Percentiles rank a stretch among this genome's conserved stretches.
Conservation (phyloP, 768 basidiomycete species). For the Amanita subjunquillea region DNA sequence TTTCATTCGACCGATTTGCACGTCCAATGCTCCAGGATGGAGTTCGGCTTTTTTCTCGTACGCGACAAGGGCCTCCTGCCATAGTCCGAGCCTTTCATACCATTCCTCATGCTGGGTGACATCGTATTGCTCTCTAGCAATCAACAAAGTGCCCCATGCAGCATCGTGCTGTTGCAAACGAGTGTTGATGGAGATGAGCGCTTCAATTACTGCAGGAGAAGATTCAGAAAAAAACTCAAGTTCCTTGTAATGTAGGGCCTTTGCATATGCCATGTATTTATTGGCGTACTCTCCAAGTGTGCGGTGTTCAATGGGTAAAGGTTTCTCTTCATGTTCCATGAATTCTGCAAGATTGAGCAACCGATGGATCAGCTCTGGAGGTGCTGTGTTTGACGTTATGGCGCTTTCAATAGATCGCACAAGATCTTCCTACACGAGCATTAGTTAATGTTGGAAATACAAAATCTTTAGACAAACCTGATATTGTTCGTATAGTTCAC, state of each 20-base stretch:
- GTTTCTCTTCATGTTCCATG: conserved; percentile 98
- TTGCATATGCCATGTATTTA: conserved; percentile 91
- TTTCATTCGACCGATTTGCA: conserved; percentile 87
- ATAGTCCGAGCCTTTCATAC: conserved; percentile 93
- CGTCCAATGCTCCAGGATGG: conserved; percentile 69
- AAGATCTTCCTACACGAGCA: conserved; percentile 68
- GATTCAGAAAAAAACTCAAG: conserved; percentile 92
- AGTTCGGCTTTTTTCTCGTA: conserved; percentile 71
- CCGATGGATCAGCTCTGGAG: conserved; percentile 84
- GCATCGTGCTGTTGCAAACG: conserved; percentile 95
- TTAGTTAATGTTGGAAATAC: neutral
- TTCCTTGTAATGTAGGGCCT: conserved; percentile 97
- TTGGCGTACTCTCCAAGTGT: conserved; percentile 91
- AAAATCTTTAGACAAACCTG: conserved; percentile 46
- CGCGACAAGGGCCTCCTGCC: conserved; percentile 86
- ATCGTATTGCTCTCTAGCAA: conserved; percentile 84
- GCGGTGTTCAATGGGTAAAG: conserved; percentile 86
- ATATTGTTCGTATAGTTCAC: conserved; percentile 90
- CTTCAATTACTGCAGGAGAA: conserved; percentile 84
- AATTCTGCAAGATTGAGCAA: conserved; percentile 93
- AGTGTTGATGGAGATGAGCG: conserved; percentile 93
- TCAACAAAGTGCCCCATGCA: conserved; percentile 91
- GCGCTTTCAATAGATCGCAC: conserved; percentile 84
- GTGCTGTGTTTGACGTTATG: conserved; percentile 65
- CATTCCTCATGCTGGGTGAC: conserved; percentile 93